Evolutionary conservation across 495 filamentous ascomycete species (phyloP), one percentile per base, ranked within the genome.

Genomic region (Lasiosphaeria miniovina): DNA sequence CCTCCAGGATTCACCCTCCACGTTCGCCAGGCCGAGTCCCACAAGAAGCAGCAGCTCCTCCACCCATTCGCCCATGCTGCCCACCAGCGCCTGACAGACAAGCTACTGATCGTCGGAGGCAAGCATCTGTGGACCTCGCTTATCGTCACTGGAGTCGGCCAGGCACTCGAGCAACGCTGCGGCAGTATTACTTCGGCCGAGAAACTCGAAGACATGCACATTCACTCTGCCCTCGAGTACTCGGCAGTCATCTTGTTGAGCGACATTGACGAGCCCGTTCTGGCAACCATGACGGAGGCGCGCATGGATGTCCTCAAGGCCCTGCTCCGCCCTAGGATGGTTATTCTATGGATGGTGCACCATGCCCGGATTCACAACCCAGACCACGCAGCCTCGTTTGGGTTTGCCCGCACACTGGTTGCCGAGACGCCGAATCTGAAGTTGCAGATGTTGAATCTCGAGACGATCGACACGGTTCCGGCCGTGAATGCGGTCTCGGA

Each of bases 391-490:
- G 73, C 75, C 0, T 75, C 72, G 3, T 70, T 79, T 10, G 77
- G 77, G 0, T 78, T 80, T 51, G 65, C 72, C 3, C 71, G 77
- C 34, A 77, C 77, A 0, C 52, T 79, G 41, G 60, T 64, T 0
- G 76, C 75, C 7, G 77, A 80, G 57, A 68, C 74, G 6, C 74
- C 76, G 0, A 62, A 65, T 10, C 57, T 80, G 33, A 58, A 40
- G 1, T 43, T 80, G 14, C 77, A 77, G 61, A 57, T 77, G 54
- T 65, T 80, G 2, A 76, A 80, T 50, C 58, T 80, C 15, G 75
- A 74, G 8, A 49, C 57, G 9, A 34, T 63, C 6, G 66, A 68
- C 12, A 60, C 60, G 4, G 10, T 1, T 0, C 43, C 57, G 0
- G 64, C 68, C 0, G 60, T 52, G 0, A 49, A 61, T 17, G 49